Conservation (phyloP, 2,329 filamentous ascomycete genomes). For the Fusarium mundagurra region DNA sequence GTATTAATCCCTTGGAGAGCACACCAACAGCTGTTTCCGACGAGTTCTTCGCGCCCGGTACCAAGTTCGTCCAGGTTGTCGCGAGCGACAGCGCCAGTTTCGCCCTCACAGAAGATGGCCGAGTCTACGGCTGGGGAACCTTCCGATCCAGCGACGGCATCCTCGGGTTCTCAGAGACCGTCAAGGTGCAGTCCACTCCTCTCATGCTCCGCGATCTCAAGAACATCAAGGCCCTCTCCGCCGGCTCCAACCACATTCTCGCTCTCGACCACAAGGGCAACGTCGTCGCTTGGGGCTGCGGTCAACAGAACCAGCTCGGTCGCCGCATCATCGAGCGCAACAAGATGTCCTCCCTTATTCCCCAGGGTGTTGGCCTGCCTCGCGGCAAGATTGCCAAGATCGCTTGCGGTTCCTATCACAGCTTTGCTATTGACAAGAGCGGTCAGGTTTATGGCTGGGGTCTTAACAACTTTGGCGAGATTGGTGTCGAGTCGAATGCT, state of each 20-base stretch:
- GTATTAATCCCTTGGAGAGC: slow-evolving; percentile 77
- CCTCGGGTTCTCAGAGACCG: slow-evolving; percentile 68
- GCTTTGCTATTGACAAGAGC: slow-evolving; percentile 78
- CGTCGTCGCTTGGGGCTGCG: slow-evolving; percentile 77
- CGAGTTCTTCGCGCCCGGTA: slow-evolving; percentile 67
- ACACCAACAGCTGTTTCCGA: slow-evolving; percentile 71
- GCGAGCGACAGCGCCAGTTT: slow-evolving; percentile 81
- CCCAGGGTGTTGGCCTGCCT: slow-evolving; percentile 65
- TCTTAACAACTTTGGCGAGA: slow-evolving; percentile 87
- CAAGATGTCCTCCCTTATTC: slow-evolving; percentile 68
- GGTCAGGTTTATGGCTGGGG: slow-evolving; percentile 84
- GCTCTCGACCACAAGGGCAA: slow-evolving; percentile 72
- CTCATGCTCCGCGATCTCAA: slow-evolving; percentile 69
- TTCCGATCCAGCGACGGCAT: slow-evolving; percentile 75
- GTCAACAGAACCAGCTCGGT: slow-evolving; percentile 72
- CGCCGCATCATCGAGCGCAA: slow-evolving; percentile 70
- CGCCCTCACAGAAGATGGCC: slow-evolving; percentile 77
- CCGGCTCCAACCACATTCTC: slow-evolving; percentile 76
- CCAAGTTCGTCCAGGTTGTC: slow-evolving; percentile 70
- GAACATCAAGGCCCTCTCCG: slow-evolving; percentile 71
- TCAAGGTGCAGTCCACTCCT: slow-evolving; percentile 61
- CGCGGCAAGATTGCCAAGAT: slow-evolving; percentile 67
- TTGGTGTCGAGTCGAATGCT: slow-evolving; percentile 69
- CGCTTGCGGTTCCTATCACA: slow-evolving; percentile 80
- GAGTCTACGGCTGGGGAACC: slow-evolving; percentile 85